Evolutionary conservation across 805 yeast species (phyloP), one percentile per base, ranked within the genome.

Genomic region (Debaryomyces tyrocola): DNA sequence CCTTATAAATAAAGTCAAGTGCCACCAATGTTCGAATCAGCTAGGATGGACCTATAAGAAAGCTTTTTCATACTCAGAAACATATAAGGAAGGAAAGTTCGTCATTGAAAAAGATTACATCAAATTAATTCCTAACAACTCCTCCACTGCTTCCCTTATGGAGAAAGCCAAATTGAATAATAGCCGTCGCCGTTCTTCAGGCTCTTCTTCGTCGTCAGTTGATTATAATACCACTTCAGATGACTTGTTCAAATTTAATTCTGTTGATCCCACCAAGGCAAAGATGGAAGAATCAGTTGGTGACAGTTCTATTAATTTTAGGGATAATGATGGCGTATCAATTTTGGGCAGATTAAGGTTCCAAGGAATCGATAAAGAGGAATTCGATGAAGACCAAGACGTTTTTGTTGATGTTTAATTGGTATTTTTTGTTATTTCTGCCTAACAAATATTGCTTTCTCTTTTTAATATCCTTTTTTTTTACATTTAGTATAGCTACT

Each of bases 11-110:
- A 65, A 67, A 45, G 65, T 72, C 35, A 57, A 50, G 36, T 73
- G 78, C 51, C 70, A 63, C 49, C 78, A 73, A 51, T 73, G 78
- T 49, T 43, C 50, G 40, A 56, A 53, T 9, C 51, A 48, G 15
- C 52, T 73, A 37, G 78, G 78, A 11, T 73, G 78, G 78, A 63
- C 55, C 45, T 73, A 73, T 51, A 63, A 63, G 50, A 73, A 72
- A 47, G 57, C 74, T 10, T 71, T 52, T 49, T 57, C 59, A 41
- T 62, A 60, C 45, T 53, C 62, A 35, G 75, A 73, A 50, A 53
- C 59, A 17, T 73, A 73, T 51, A 73, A 73, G 48, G 78, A 73
- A 55, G 75, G 76, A 37, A 73, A 73, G 55, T 73, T 58, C 52
- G 78, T 73, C 40, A 70, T 73, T 53, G 78, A 73, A 55, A 58